Evolutionary conservation across 2,329 filamentous ascomycete genomes (phyloP), one percentile per base, ranked within the genome.

Genomic region (Periglandula ipomoeae): DNA sequence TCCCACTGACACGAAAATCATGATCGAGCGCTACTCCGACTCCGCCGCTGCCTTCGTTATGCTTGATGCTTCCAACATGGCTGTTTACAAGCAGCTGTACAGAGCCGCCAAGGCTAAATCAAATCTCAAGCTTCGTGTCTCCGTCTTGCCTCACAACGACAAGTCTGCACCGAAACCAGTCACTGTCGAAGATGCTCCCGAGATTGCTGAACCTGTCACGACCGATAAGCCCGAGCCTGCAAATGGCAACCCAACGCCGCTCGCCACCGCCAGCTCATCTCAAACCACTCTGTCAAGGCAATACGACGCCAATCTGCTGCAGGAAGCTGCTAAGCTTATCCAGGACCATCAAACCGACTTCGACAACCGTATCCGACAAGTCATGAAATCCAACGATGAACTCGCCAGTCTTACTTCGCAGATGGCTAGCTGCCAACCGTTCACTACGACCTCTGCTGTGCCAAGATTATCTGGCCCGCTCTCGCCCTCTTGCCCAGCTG

Each of bases 71-170:
- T 74, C 75, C 63, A 94, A 95, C 62, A 70, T 79, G 8, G 76
- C 87, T 41, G 87, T 95, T 61, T 98, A 95, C 76, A 97, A 96
- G 75, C 93, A 96, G 65, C 84, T 98, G 38, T 91, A 93, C 65
- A 85, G 93, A 60, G 93, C 93, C 56, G 93, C 93, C 55, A 98
- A 96, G 74, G 93, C 93, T 34, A 98, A 98, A 77, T 82, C 90
- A 56, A 98, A 97, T 82, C 83, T 98, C 58, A 90, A 93, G 68
- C 79, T 98, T 51, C 87, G 82, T 56, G 84, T 87, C 34, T 84
- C 79, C 15, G 60, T 76, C 30, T 63, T 69, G 46, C 58, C 65
- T 37, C 54, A 61, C 51, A 55, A 64, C 15, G 55, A 61, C 7
- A 67, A 58, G 51, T 53, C 57, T 10, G 53, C 54, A 5, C 67